A percentile compares a stretch with the other conserved stretches of the same genome.
Evolutionary conservation across 371 early-diverging fungal species (phyloP).

Genomic region (Rhizopus sp.): DNA sequence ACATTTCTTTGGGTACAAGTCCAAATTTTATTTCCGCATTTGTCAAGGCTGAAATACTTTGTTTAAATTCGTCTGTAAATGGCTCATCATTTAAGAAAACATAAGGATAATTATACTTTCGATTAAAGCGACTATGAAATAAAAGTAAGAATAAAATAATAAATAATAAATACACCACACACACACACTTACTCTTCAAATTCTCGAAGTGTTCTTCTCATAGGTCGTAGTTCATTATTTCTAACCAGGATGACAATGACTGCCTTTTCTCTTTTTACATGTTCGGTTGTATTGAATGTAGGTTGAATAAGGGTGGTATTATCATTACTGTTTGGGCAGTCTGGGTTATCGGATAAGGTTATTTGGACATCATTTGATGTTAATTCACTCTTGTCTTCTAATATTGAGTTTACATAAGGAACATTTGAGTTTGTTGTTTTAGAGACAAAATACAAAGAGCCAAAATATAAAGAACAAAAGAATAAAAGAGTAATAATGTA

Average conservation of each 20-base stretch:
- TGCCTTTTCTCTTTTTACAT: constrained; percentile 33
- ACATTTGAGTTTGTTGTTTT: constrained; percentile 7
- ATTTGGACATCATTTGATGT: neutral
- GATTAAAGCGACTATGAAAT: constrained; percentile 74
- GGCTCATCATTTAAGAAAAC: constrained; percentile 86
- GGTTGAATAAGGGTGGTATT: neutral
- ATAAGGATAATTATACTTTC: constrained; percentile 84
- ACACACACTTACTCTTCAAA: constrained; percentile 67
- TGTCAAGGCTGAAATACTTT: constrained; percentile 62
- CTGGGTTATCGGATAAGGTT: no score
- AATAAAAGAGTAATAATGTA: constrained; percentile 16
- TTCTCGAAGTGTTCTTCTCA: constrained; percentile 71
- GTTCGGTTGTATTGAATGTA: neutral
- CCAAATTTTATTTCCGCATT: constrained; percentile 62
- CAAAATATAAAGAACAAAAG: constrained; percentile 17
- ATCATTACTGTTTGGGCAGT: no score
- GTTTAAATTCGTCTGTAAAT: constrained; percentile 74
- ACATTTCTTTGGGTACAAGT: constrained; percentile 67
- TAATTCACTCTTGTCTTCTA: constrained; percentile 10
- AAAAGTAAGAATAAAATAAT: neutral
- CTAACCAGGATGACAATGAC: constrained; percentile 66
- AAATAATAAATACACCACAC: no score
- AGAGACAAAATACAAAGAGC: constrained; percentile 23
- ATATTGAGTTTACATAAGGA: constrained; percentile 9
- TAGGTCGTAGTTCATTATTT: constrained; percentile 75